These are phyloP conservation scores for Sporothrix variecibatus DNA, from an alignment of 2,329 filamentous ascomycete species.

Conservation along the genomic window DNA sequence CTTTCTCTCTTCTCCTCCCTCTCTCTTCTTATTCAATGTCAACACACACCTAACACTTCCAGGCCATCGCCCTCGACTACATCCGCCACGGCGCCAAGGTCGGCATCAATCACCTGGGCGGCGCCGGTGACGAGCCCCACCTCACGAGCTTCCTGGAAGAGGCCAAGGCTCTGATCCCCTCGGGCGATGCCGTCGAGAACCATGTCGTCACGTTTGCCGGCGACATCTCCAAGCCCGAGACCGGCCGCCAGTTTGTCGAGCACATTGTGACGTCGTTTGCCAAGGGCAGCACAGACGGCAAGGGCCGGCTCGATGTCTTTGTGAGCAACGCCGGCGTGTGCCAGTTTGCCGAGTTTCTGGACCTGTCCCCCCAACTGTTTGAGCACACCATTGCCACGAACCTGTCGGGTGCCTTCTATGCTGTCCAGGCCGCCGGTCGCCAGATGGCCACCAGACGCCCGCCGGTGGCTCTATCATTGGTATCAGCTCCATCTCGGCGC, in stretches of 20 bases:
- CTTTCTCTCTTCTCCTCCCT: not conserved
- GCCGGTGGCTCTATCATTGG: conserved; percentile 72
- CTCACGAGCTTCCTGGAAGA: conserved; percentile 24
- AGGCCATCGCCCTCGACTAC: conserved; percentile 30
- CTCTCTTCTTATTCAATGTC: not conserved
- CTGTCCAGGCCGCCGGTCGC: conserved; percentile 78
- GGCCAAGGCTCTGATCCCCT: conserved; percentile 12
- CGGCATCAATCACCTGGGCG: conserved; percentile 28
- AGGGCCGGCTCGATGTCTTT: conserved; percentile 68
- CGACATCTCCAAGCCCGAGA: conserved; percentile 26
- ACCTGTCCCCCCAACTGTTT: conserved; percentile 70
- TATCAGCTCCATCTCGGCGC: conserved; percentile 51
- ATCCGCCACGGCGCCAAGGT: conserved; percentile 29
- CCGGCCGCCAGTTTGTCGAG: conserved; percentile 23
- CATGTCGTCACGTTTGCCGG: conserved; percentile 22
- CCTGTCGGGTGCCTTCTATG: conserved; percentile 84
- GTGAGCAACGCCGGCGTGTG: conserved; percentile 89
- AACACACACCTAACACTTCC: not conserved
- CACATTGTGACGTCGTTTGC: conserved; percentile 32
- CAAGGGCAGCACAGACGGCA: conserved; percentile 28
- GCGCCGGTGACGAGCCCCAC: conserved; percentile 26
- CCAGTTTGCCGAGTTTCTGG: conserved; percentile 83
- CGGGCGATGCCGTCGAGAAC: not conserved
- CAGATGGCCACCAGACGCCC: conserved; percentile 73
- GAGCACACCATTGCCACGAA: conserved; percentile 74